Conservation (phyloP, 2,329 filamentous ascomycete genomes). For the Sclerotiophoma versabilis region DNA sequence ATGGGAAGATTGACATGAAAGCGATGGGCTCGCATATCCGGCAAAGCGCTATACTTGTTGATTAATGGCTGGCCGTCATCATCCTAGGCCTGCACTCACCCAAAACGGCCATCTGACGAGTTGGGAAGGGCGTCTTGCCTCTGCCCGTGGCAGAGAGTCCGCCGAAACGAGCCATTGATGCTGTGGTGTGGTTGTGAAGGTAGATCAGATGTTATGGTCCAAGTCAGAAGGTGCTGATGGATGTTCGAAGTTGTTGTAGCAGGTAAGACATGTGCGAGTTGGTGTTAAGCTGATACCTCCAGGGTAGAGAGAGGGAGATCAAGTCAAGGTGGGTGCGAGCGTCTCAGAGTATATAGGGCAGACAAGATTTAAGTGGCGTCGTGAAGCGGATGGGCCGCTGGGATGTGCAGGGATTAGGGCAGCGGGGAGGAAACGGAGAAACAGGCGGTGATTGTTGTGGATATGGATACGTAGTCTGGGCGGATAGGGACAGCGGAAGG, state of each 20-base stretch:
- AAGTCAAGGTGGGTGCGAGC: slow-evolving; percentile 33
- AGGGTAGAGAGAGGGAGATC: slow-evolving; percentile 33
- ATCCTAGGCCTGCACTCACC: slow-evolving; percentile 49
- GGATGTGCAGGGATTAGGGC: slow-evolving; percentile 45
- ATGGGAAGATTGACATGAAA: slow-evolving; percentile 99
- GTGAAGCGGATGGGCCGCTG: slow-evolving; percentile 46
- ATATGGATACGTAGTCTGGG: slow-evolving; percentile 46
- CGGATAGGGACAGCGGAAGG: slow-evolving; percentile 49
- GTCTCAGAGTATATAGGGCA: slow-evolving; percentile 49
- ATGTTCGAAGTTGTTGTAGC: slow-evolving; percentile 20
- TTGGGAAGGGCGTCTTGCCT: slow-evolving; percentile 60
- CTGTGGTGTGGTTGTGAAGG: slow-evolving; percentile 11
- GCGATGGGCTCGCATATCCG: slow-evolving; percentile 98
- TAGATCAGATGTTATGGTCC: slow-evolving; percentile 16
- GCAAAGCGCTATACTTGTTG: slow-evolving; percentile 71
- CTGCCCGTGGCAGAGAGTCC: slow-evolving; percentile 36
- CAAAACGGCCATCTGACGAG: slow-evolving; percentile 63
- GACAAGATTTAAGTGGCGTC: slow-evolving; percentile 51
- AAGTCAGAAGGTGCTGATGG: slow-evolving; percentile 10
- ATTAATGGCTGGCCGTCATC: not conserved
- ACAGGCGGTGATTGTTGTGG: slow-evolving; percentile 47
- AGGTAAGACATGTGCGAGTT: slow-evolving; percentile 43
- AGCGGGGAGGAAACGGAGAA: slow-evolving; percentile 50
- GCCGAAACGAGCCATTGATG: slow-evolving; percentile 43
- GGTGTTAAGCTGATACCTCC: slow-evolving; percentile 34